phyloP scores from a whole-genome alignment of 2,329 filamentous ascomycete species.

The Capronia coronata region DNA sequence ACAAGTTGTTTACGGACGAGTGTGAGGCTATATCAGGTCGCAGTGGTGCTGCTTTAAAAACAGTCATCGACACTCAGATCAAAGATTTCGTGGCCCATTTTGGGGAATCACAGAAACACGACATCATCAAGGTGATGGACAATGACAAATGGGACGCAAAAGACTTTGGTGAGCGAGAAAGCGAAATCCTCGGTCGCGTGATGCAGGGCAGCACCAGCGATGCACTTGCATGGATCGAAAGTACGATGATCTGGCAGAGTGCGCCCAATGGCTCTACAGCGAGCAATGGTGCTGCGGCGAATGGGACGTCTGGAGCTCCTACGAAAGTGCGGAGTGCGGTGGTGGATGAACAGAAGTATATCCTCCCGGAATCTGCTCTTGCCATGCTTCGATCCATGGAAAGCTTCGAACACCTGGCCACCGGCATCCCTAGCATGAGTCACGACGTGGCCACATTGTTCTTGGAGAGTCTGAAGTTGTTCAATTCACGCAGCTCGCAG shows the following conservation, averaged over 20 bases:
- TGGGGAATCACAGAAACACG: conserved; percentile 52
- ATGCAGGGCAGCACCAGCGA: conserved; percentile 54
- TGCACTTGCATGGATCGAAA: conserved; percentile 48
- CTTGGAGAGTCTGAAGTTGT: conserved; percentile 80
- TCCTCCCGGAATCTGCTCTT: conserved; percentile 76
- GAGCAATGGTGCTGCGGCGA: conserved; percentile 13
- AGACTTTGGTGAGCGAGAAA: conserved; percentile 53
- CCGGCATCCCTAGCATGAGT: conserved; percentile 82
- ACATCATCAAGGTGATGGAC: conserved; percentile 53
- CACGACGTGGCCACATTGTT: conserved; percentile 69
- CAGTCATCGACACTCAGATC: conserved; percentile 57
- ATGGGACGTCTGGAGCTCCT: conserved; percentile 25
- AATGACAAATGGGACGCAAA: conserved; percentile 59
- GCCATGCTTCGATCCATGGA: conserved; percentile 75
- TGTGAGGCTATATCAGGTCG: conserved; percentile 60
- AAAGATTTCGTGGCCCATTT: conserved; percentile 55
- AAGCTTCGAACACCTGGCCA: conserved; percentile 73
- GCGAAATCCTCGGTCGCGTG: conserved; percentile 47
- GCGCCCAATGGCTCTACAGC: conserved; percentile 28
- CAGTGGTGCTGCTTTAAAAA: conserved; percentile 54
- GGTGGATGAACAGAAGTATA: conserved; percentile 78
- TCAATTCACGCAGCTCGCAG: conserved; percentile 94
- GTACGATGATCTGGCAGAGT: conserved; percentile 46
- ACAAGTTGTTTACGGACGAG: conserved; percentile 59
- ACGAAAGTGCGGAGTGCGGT: conserved; percentile 66